Base-by-base conservation (phyloP, 2,329 filamentous ascomycete species). In the Macrophomina pseudophaseolina region DNA sequence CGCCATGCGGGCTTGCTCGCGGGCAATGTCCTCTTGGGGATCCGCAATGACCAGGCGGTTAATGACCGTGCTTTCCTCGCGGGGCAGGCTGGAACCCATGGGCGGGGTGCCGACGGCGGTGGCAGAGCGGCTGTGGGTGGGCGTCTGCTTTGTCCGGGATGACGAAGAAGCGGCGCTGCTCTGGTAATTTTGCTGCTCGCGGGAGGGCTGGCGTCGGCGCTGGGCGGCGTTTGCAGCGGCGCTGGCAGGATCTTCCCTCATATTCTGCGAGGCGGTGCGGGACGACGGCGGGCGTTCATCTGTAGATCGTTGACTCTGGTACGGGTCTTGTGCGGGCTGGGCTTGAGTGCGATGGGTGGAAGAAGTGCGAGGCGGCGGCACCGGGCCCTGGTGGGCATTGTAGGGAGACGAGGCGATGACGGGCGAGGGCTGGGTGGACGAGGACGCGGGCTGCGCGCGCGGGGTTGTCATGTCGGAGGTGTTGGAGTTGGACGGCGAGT, bases 61-160 rank as follows among this genome's bases (percentile, higher is more conserved):
- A 69, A 97, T 85, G 38, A 93, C 88, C 66, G 93, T 88, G 78
- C 90, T 94, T 66, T 91, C 88, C 76, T 97, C 92, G 67, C 91
- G 88, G 14, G 89, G 87, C 12, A 91, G 84, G 49, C 84, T 76
- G 18, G 80, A 80, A 58, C 78, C 78, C 56, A 78, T 85, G 18
- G 85, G 86, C 44, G 86, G 81, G 69, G 84, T 80, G 46, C 85
- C 85, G 67, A 86, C 83, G 54, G 84, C 80, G 33, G 79, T 80
- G 51, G 80, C 77, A 16, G 81, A 83, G 67, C 81, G 76, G 74
- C 80, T 83, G 67, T 81, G 76, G 35, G 58, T 40, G 42, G 65
- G 65, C 28, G 48, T 58, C 48, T 64, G 59, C 71, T 73, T 75
- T 80, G 79, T 74, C 44, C 58, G 44, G n/a, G 58, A 62, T 44